Base-by-base conservation (phyloP, 169 alveolate species). In the Plasmodium gaboni region DNA sequence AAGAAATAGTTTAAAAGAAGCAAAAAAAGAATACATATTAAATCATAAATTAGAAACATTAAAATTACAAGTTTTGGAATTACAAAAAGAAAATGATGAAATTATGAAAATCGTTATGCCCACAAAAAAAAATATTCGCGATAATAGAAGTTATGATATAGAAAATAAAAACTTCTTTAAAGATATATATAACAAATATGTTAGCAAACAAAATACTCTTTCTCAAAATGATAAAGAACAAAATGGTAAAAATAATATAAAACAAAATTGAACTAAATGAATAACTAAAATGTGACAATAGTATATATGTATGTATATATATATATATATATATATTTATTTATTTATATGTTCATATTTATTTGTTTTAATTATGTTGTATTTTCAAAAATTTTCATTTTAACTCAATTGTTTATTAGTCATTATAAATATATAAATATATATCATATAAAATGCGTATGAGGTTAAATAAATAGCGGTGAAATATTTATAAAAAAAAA, bases 1-100 rank as follows among this genome's bases (percentile, higher is more conserved):
- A 24, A 76, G 96, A 64, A 86, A 94, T 22, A 93, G 89, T 15
- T 59, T 90, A 38, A 94, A 94, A 59, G 96, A 94, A 61, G 80
- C 94, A 50, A 94, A 93, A 71, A 94, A 94, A 87, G 96, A 94
- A 67, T 71, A 74, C 17, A 63, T 63, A 19, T 61, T 94, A 48
- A 89, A 91, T 53, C 92, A 68, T 61, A 74, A 94, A 32, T 74
- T 93, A 44, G 83, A 89, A 50, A 70, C 92, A 5, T 71, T 93
- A 50, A 94, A 89, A 55, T 19, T 72, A 32, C 92, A 91, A 90
- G 93, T 92, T 2, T 57, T 53, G 19, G 89, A 69, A 55, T 65
- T 93, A 46, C 90, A 78, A 64, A 60, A 73, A 60, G 73, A 72
- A 38, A 76, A 92, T 46, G 91, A 80, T 46, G 94, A 93, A 50